Evolutionary conservation across 331 rosid genomes (phyloP).

Genomic region (Quercus phellos): DNA sequence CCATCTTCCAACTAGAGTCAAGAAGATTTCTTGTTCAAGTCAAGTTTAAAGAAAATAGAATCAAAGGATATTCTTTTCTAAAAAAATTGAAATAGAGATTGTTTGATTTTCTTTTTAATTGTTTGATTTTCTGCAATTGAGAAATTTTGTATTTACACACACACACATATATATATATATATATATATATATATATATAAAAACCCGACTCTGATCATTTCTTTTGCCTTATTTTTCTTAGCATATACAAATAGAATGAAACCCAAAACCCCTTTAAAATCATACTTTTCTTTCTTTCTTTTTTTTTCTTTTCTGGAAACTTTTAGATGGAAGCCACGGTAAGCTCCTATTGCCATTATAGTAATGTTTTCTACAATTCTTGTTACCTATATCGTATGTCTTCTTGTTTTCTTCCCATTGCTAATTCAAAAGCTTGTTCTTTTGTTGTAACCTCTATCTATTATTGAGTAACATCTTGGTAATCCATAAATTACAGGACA

Average conservation of each 20-base stretch:
- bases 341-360: conserved; percentile 21
- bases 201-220: conserved; percentile 43
- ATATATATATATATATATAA: neutral
- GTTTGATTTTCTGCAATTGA: too few species aligned
- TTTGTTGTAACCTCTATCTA: neutral
- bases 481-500: conserved; percentile 34
- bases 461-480: neutral
- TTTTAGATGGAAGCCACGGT: conserved; percentile 56
- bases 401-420: neutral
- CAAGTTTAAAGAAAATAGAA: too few species aligned
- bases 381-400: neutral
- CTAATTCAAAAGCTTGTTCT: neutral
- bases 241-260: conserved; percentile 6
- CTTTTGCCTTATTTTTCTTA: conserved; percentile 51
- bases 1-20: too few species aligned
- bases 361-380: neutral
- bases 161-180: too few species aligned
- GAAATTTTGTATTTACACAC: neutral
- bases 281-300: neutral
- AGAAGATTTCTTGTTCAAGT: too few species aligned
- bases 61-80: too few species aligned
- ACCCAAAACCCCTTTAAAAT: conserved; percentile 7
- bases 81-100: too few species aligned
- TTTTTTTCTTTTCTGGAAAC: conserved; percentile 25
- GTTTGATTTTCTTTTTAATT: too few species aligned